These are phyloP conservation scores for Coemansia sp. DNA, from an alignment of 192 early-diverging fungal species.

Conservation along the genomic window DNA sequence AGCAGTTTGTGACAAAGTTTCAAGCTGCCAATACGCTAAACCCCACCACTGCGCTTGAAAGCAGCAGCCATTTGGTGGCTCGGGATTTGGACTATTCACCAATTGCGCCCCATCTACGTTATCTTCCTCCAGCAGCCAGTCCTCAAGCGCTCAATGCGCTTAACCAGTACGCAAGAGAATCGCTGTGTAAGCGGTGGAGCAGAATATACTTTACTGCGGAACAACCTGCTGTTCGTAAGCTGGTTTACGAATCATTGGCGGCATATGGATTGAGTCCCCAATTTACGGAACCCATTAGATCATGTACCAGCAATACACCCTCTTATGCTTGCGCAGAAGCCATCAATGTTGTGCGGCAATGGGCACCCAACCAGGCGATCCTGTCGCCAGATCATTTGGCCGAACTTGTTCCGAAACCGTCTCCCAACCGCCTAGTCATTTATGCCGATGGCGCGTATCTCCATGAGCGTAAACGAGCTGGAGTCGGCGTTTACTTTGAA, in stretches of 20 bases:
- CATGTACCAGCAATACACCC: neutral
- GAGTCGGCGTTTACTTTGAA: conserved; percentile 41
- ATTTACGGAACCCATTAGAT: neutral
- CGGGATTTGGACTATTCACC: conserved; percentile 25
- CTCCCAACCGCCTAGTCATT: conserved; percentile 12
- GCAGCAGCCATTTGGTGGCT: conserved; percentile 6
- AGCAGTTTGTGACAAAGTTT: conserved; percentile 8
- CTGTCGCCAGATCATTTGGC: conserved; percentile 43
- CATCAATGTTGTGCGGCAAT: conserved; percentile 20
- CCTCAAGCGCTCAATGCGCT: conserved; percentile 23
- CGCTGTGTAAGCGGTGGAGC: conserved; percentile 33
- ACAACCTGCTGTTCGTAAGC: conserved; percentile 9
- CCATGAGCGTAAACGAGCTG: conserved; percentile 25
- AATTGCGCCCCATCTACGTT: conserved; percentile 19
- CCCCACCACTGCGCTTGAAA: no score
- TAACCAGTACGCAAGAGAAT: conserved; percentile 22
- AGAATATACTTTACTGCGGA: conserved; percentile 25
- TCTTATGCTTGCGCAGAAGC: neutral
- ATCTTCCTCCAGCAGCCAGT: conserved; percentile 8
- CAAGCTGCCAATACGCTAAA: no score
- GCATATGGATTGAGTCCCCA: conserved; percentile 11
- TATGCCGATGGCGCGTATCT: conserved; percentile 45
- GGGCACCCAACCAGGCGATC: conserved; percentile 34
- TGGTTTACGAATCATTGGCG: conserved; percentile 12
- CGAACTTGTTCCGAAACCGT: conserved; percentile 30